Percentiles rank a stretch among this genome's conserved stretches.
These are phyloP conservation scores for Jatropha curcas DNA, from an alignment of 345 rosid species.

Conservation along the genomic window DNA sequence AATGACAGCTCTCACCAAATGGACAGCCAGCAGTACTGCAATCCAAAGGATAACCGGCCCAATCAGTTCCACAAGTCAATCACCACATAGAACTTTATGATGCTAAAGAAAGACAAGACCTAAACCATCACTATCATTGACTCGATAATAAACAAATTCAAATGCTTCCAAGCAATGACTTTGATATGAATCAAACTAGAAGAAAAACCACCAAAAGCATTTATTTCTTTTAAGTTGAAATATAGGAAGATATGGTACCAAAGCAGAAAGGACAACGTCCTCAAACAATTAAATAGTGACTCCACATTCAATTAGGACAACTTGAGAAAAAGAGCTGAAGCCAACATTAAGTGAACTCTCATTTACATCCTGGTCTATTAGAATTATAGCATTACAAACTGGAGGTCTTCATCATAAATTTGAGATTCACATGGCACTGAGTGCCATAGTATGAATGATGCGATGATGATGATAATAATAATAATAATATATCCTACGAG, in stretches of 20 bases:
- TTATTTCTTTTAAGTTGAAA: neutral
- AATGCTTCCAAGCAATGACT: neutral
- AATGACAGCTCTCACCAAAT: slow-evolving; percentile 91
- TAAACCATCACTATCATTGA: neutral
- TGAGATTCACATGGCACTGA: neutral
- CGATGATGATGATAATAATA: too few relatives aligned
- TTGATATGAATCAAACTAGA: neutral
- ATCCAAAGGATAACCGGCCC: slow-evolving; percentile 19
- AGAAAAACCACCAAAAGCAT: neutral
- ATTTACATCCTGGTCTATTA: neutral
- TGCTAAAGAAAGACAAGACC: neutral
- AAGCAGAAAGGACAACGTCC: neutral
- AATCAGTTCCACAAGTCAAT: neutral
- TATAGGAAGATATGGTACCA: neutral
- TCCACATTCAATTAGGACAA: neutral
- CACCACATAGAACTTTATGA: neutral
- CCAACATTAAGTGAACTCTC: neutral
- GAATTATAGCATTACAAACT: neutral
- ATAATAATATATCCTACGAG: neutral
- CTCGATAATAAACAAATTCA: neutral
- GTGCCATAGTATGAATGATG: neutral
- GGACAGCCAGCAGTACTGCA: slow-evolving; percentile 89
- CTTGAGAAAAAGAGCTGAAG: neutral
- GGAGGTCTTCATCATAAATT: neutral
- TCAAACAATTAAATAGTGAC: neutral